These are phyloP conservation scores for Nissolia schottii DNA, from an alignment of 306 rosid species.

Conservation along the genomic window DNA sequence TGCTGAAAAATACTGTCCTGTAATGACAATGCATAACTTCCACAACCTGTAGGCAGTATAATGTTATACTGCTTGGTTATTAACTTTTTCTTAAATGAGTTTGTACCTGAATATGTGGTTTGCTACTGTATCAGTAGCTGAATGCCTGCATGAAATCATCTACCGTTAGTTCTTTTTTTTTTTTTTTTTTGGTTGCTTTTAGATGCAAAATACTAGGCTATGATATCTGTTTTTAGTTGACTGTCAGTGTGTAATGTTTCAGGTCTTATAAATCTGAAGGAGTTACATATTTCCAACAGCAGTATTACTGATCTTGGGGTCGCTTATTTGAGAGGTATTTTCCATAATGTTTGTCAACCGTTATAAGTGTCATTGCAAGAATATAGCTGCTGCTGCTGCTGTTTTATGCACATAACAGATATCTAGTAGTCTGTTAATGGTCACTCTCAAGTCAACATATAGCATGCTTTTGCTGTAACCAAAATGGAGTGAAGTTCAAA, in stretches of 20 bases:
- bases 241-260: slow-evolving; percentile 21
- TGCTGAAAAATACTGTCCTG: not conserved
- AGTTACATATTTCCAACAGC: slow-evolving; percentile 54
- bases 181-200: slow-evolving; percentile 12
- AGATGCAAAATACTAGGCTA: not conserved
- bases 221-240: slow-evolving; percentile 5
- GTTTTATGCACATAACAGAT: slow-evolving; percentile 6
- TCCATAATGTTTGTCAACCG: not conserved
- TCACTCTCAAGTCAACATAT: not conserved
- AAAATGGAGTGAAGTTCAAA: slow-evolving; percentile 2
- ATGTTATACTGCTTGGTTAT: not conserved
- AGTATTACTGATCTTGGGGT: slow-evolving; percentile 55
- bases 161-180: not conserved
- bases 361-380: not conserved
- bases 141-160: slow-evolving; percentile 4
- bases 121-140: slow-evolving; percentile 1
- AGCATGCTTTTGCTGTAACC: not conserved
- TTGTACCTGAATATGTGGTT: not conserved
- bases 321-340: slow-evolving; percentile 57
- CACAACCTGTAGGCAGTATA: not conserved
- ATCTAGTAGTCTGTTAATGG: not conserved
- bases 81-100: not conserved
- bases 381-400: slow-evolving; percentile 14
- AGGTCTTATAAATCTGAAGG: slow-evolving; percentile 58
- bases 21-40: not conserved